Evolutionary conservation across 805 yeast species (phyloP).

Genomic region (Wickerhamiella kurtzmanii): DNA sequence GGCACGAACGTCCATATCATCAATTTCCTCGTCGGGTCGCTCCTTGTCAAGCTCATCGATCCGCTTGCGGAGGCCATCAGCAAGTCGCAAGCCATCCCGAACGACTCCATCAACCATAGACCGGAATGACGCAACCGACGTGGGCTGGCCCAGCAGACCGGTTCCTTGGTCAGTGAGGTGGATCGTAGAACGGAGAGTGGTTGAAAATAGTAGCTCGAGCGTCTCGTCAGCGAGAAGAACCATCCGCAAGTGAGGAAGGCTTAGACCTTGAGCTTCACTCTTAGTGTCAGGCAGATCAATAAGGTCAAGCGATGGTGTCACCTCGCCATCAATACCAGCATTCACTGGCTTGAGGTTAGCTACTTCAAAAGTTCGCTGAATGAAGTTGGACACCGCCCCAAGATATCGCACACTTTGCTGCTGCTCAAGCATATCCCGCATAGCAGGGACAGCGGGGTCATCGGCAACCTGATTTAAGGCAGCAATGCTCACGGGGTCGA

Average conservation of each 20-base stretch:
- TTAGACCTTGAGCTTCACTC: constrained; percentile 4
- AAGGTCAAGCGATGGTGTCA: constrained; percentile 7
- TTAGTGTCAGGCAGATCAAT: constrained; percentile 27
- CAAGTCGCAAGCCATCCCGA: constrained; percentile 87
- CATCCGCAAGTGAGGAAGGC: constrained; percentile 72
- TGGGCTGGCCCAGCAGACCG: constrained; percentile 32
- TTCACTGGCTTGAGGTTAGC: constrained; percentile 12
- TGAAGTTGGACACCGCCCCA: constrained; percentile 73
- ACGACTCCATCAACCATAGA: constrained; percentile 83
- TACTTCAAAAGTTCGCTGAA: constrained; percentile 69
- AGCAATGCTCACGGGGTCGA: constrained; percentile 51
- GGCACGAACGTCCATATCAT: constrained; percentile 21
- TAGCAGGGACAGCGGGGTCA: constrained; percentile 33
- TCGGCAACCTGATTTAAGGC: constrained; percentile 26
- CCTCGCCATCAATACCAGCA: constrained; percentile 22
- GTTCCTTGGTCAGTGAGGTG: constrained; percentile 40
- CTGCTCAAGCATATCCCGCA: constrained; percentile 38
- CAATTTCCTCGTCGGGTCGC: constrained; percentile 21
- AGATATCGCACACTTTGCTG: constrained; percentile 43
- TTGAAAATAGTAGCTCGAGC: constrained; percentile 68
- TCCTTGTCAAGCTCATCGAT: constrained; percentile 40
- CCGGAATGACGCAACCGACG: constrained; percentile 54
- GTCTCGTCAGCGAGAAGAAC: constrained; percentile 88
- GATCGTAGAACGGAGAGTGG: constrained; percentile 51
- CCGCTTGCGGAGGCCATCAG: constrained; percentile 73